A percentile compares a stretch with the other conserved stretches of the same genome.
Conservation (phyloP, 257 asterid genomes). For the Ligustrum vulgare region DNA sequence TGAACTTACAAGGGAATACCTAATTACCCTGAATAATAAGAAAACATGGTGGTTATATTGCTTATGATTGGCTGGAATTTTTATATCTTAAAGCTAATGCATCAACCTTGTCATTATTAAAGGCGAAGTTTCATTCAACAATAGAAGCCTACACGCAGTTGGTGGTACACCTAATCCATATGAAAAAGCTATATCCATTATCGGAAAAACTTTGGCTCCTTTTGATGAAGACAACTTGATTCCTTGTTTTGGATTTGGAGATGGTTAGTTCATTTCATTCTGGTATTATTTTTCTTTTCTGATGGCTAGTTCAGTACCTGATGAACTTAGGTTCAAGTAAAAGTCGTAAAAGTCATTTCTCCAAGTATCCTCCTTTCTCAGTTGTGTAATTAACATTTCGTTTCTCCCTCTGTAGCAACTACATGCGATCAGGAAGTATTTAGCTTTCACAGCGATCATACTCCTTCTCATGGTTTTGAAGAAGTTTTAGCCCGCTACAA, state of each 20-base stretch:
- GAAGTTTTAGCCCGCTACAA: conserved; percentile 79
- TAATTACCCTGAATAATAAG: background rate
- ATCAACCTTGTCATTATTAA: conserved; percentile 27
- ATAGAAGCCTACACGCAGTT: conserved; percentile 65
- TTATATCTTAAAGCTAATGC: conserved; percentile 29
- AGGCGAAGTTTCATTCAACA: conserved; percentile 71
- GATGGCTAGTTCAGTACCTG: background rate
- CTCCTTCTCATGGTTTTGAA: conserved; percentile 88
- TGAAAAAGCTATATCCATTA: conserved; percentile 74
- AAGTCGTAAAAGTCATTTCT: background rate
- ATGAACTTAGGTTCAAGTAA: conserved; percentile 4
- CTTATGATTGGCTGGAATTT: conserved; percentile 6
- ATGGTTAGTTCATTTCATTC: conserved; percentile 49
- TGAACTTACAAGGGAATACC: background rate
- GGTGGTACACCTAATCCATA: conserved; percentile 69
- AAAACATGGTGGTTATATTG: background rate
- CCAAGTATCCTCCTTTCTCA: conserved; percentile 3
- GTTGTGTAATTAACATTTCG: conserved; percentile 20
- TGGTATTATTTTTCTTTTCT: background rate
- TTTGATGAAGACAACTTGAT: conserved; percentile 83
- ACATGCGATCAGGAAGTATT: conserved; percentile 77
- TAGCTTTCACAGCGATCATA: conserved; percentile 72
- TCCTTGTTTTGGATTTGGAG: conserved; percentile 93
- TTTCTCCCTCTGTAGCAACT: conserved; percentile 39
- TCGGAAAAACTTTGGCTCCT: conserved; percentile 82